Conservation (phyloP, 2,329 filamentous ascomycete species). For the Curvularia spicifera region DNA sequence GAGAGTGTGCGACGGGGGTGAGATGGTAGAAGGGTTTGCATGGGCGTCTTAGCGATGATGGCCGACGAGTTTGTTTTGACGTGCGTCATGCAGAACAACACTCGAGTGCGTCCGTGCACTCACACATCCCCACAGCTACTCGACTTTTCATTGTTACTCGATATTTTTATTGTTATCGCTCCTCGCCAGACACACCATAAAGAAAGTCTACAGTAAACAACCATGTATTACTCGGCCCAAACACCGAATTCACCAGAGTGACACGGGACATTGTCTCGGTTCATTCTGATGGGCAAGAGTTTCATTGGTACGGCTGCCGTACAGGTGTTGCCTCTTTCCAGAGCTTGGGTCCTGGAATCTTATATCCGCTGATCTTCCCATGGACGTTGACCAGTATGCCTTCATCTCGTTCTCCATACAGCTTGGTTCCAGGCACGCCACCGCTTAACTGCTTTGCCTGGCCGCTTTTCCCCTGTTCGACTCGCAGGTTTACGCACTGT, state of each 20-base stretch:
- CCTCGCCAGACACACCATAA: background rate
- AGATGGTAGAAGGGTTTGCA: background rate
- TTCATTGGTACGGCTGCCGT: slow-evolving; percentile 14
- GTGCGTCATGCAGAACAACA: slow-evolving; percentile 6
- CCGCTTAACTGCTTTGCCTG: slow-evolving; percentile 39
- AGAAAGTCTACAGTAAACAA: background rate
- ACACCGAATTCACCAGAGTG: background rate
- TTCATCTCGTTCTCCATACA: slow-evolving; percentile 51
- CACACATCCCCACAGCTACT: background rate
- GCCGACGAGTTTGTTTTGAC: slow-evolving; percentile 7
- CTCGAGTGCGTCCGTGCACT: background rate
- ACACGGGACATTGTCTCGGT: background rate
- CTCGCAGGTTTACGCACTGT: slow-evolving; percentile 58
- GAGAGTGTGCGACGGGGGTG: slow-evolving; percentile 5
- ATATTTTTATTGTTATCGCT: background rate
- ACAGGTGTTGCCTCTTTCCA: slow-evolving; percentile 25
- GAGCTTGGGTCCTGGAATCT: slow-evolving; percentile 49
- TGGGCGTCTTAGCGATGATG: background rate
- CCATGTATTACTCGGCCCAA: background rate
- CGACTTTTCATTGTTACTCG: background rate
- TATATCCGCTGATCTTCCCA: slow-evolving; percentile 40
- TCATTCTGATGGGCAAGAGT: background rate
- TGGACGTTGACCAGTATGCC: slow-evolving; percentile 53
- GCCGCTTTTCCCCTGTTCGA: slow-evolving; percentile 51
- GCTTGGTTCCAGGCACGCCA: slow-evolving; percentile 56